phyloP scores from a whole-genome alignment of 202 grass and related monocot species.

The Panicum virgatum region DNA sequence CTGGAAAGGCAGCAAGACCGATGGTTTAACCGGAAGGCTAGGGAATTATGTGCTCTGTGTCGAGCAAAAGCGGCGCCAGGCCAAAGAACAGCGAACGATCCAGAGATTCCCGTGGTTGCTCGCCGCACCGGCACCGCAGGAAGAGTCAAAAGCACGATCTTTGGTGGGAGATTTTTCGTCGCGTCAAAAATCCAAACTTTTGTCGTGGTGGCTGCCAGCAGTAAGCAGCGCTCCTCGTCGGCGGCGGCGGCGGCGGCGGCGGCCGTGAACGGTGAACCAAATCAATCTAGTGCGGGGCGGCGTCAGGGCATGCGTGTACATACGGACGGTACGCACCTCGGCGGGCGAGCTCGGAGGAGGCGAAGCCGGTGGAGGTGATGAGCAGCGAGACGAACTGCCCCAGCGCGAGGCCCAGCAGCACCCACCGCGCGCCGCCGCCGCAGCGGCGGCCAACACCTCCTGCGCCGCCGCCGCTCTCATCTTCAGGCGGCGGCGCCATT shows the following conservation, averaged over 20 bases:
- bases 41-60: not conserved
- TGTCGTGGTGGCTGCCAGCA: not conserved
- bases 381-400: conserved; percentile 86
- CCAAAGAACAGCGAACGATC: not conserved
- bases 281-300: not conserved
- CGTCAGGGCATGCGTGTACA: too few species aligned
- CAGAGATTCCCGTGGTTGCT: not conserved
- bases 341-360: conserved; percentile 81
- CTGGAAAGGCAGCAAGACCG: conserved; percentile 1
- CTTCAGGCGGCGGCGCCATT: conserved; percentile 41
- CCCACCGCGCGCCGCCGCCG: conserved; percentile 26
- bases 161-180: not conserved
- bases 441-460: not conserved
- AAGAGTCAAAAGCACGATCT: conserved; percentile 34
- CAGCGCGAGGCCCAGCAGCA: conserved; percentile 61
- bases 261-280: not conserved
- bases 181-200: not conserved
- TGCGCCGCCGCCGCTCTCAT: not conserved
- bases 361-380: conserved; percentile 85
- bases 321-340: conserved; percentile 46
- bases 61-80: conserved; percentile 16
- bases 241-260: not conserved
- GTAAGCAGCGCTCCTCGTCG: not conserved
- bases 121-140: conserved; percentile 1
- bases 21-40: conserved; percentile 20